A percentile compares a stretch with the other conserved stretches of the same genome.
phyloP scores from a whole-genome alignment of 495 filamentous ascomycete species.

The Durotheca rogersii region DNA sequence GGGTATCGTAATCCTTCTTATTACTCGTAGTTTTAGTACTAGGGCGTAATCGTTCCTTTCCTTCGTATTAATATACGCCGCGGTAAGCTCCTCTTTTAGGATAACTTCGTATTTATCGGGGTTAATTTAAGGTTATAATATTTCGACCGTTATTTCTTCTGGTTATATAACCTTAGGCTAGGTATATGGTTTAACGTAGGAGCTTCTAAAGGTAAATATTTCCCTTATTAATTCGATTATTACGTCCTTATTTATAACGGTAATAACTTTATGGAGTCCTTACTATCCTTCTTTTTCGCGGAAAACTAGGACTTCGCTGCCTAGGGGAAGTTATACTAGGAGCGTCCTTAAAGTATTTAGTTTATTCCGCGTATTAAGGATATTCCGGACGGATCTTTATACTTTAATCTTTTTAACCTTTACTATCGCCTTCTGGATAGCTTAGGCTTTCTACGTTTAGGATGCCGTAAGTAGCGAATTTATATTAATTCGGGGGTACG shows the following conservation, averaged over 20 bases:
- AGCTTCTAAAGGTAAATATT: neutral
- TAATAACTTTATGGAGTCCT: slow-evolving; percentile 13
- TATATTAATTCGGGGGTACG: no score
- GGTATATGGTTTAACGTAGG: slow-evolving; percentile 5
- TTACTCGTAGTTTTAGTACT: no score
- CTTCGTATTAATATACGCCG: neutral
- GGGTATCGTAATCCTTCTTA: no score
- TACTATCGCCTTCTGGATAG: slow-evolving; percentile 21
- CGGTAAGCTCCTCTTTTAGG: neutral
- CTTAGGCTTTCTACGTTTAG: slow-evolving; percentile 13
- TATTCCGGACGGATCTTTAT: slow-evolving; percentile 7
- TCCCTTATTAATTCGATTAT: neutral
- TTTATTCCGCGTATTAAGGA: slow-evolving; percentile 18
- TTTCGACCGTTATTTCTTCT: neutral
- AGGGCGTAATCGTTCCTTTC: no score
- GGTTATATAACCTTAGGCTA: neutral
- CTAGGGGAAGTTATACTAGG: slow-evolving; percentile 6
- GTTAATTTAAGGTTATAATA: neutral
- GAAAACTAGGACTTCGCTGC: slow-evolving; percentile 21
- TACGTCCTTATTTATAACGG: neutral
- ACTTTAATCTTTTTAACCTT: slow-evolving; percentile 18
- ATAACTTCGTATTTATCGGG: neutral
- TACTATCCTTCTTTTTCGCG: slow-evolving; percentile 14
- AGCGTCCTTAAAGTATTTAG: slow-evolving; percentile 9
- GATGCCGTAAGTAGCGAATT: no score